Evolutionary conservation across 1,284 basidiomycete genomes (phyloP), one percentile per base, ranked within the genome.

Genomic region (Papiliotrema nemorosa): DNA sequence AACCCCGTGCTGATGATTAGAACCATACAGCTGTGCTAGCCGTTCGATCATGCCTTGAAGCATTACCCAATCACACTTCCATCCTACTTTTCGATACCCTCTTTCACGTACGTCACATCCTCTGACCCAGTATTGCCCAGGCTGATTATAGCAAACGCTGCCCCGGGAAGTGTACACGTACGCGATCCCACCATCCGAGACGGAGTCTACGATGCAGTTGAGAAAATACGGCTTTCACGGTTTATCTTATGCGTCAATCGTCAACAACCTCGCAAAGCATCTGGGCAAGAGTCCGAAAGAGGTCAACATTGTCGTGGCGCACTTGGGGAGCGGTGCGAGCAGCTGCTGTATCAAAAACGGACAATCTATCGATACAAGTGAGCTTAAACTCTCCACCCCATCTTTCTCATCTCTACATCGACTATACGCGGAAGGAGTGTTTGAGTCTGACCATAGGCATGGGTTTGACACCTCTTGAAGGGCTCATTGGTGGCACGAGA

Each of bases 211-310:
- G 3, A 76, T 80, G 52, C 86, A 87, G 0, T 76, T 92, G 39
- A 83, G 83, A 63, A 90, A 90, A 72, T 92, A 91, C 66, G 90
- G 90, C 24, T 91, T 91, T 72, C 90, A 93, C 62, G 90, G 90
- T 3, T 75, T 77, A 6, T 73, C 68, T 10, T 78, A 77, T 61
- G 65, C 66, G 10, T 67, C 67, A 10, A 67, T 71, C 46, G 46
- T 70, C 25, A 50, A 58, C 27, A 70, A 63, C 24, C 56, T 69
- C 22, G 78, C 86, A 0, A 53, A 74, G 2, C 77, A 82, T 64
- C 76, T 90, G 14, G 55, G 77, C 14, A 84, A 84, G 67, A 71
- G 62, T 40, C 74, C 51, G 59, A 80, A 66, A 1, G 54, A 78
- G 22, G 67, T 78, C 36, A 88, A 85, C 65, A 78, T 91, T 41